Evolutionary conservation across 2,329 filamentous ascomycete species (phyloP).

Genomic region (Trichoderma cornu-damae): DNA sequence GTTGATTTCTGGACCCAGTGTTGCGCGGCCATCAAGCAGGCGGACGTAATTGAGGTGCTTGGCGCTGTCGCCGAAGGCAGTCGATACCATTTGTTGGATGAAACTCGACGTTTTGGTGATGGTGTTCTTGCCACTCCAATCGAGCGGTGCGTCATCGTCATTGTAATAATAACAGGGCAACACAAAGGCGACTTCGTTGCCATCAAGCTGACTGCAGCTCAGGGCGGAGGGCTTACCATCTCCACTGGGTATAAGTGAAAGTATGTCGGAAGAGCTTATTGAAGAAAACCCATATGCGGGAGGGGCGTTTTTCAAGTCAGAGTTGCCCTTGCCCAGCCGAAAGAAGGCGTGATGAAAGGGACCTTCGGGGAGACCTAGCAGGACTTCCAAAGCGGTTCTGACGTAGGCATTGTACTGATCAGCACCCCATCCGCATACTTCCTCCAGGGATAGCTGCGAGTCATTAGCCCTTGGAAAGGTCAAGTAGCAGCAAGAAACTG

Average conservation of each 20-base stretch:
- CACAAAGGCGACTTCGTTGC: background rate
- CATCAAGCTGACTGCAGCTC: background rate
- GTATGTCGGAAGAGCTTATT: background rate
- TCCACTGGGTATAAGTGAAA: background rate
- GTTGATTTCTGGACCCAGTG: background rate
- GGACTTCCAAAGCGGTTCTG: constrained; percentile 25
- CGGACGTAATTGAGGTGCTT: background rate
- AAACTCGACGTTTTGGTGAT: background rate
- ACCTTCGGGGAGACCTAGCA: constrained; percentile 21
- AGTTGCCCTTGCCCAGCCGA: background rate
- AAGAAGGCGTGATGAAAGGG: constrained; percentile 20
- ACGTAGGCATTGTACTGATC: constrained; percentile 28
- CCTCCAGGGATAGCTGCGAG: background rate
- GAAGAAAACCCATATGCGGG: background rate
- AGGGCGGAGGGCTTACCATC: background rate
- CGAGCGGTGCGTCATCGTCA: no score
- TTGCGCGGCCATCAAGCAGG: background rate
- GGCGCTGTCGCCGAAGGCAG: background rate
- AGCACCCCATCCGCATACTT: constrained; percentile 21
- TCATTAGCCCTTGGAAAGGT: background rate
- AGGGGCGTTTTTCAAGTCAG: background rate
- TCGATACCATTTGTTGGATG: background rate
- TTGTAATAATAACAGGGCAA: constrained; percentile 13
- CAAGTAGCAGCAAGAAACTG: constrained; percentile 8
- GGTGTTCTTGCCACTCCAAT: background rate